phyloP scores from a whole-genome alignment of 1,284 basidiomycete species.

The Puccinia polysora region DNA sequence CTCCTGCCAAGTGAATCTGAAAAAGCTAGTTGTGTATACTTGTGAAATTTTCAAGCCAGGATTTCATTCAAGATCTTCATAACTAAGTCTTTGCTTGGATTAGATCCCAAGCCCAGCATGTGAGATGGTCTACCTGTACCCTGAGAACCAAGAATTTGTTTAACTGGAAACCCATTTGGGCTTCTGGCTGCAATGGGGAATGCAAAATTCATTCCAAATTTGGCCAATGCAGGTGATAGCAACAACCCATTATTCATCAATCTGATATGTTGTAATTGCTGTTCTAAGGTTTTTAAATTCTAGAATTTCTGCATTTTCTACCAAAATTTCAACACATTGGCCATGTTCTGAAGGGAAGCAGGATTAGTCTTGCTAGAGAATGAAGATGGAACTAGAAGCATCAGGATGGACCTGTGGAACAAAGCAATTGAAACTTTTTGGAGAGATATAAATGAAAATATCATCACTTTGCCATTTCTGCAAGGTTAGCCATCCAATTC shows the following conservation, averaged over 20 bases:
- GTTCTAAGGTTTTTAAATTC: slow-evolving; percentile 36
- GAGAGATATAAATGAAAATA: background rate
- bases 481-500: slow-evolving; percentile 29
- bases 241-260: slow-evolving; percentile 40
- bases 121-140: slow-evolving; percentile 37
- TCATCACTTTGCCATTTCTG: slow-evolving; percentile 23
- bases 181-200: slow-evolving; percentile 59
- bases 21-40: slow-evolving; percentile 96
- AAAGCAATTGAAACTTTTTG: too few relatives aligned
- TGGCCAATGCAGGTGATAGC: slow-evolving; percentile 36
- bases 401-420: too few relatives aligned
- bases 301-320: slow-evolving; percentile 49
- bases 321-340: slow-evolving; percentile 60
- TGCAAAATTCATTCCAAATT: slow-evolving; percentile 54
- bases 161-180: slow-evolving; percentile 46
- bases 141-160: slow-evolving; percentile 21
- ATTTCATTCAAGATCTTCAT: slow-evolving; percentile 79
- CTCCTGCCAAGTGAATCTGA: slow-evolving; percentile 81
- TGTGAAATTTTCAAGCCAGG: slow-evolving; percentile 82
- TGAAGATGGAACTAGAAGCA: background rate
- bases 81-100: slow-evolving; percentile 76
- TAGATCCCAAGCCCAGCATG: slow-evolving; percentile 48
- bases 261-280: slow-evolving; percentile 44
- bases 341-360: slow-evolving; percentile 15
- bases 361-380: slow-evolving; percentile 9